phyloP scores from a whole-genome alignment of 2,329 filamentous ascomycete species.

The Hypomyces rosellus region DNA sequence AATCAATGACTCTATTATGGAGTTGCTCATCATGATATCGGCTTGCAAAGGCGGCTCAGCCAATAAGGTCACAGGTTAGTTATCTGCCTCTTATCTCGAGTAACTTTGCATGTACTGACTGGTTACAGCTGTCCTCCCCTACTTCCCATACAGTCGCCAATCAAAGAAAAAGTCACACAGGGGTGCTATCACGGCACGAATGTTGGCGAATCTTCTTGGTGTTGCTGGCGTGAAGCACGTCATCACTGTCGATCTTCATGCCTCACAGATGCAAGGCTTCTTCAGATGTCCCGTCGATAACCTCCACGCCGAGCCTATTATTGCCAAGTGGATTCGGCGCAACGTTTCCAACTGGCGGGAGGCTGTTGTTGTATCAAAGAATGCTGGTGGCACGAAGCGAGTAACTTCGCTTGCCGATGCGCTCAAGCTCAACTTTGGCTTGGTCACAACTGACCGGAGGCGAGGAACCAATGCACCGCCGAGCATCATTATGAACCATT shows the following conservation, averaged over 20 bases:
- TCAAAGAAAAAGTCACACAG: slow-evolving; percentile 99
- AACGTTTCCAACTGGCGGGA: slow-evolving; percentile 85
- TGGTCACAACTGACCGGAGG: slow-evolving; percentile 80
- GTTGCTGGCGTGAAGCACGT: slow-evolving; percentile 96
- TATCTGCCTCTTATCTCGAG: background rate
- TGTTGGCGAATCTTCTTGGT: slow-evolving; percentile 90
- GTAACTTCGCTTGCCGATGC: slow-evolving; percentile 95
- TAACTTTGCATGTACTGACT: slow-evolving; percentile 5
- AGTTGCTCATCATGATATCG: slow-evolving; percentile 97
- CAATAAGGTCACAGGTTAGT: slow-evolving; percentile 88
- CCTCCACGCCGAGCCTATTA: slow-evolving; percentile 88
- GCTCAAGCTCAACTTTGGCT: slow-evolving; percentile 93
- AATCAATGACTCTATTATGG: slow-evolving; percentile 99
- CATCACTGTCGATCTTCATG: slow-evolving; percentile 93
- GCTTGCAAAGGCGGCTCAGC: slow-evolving; percentile 97
- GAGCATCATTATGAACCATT: slow-evolving; percentile 68
- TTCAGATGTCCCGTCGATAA: slow-evolving; percentile 98
- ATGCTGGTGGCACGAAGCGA: slow-evolving; percentile 92
- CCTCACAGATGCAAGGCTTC: slow-evolving; percentile 98
- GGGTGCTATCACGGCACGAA: slow-evolving; percentile 91
- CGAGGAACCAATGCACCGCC: slow-evolving; percentile 65
- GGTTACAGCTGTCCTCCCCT: slow-evolving; percentile 69
- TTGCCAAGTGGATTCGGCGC: slow-evolving; percentile 89
- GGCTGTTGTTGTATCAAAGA: slow-evolving; percentile 96
- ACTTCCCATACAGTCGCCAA: slow-evolving; percentile 98